phyloP scores from a whole-genome alignment of 371 early-diverging fungal species.

The Rhizopus microsporus region DNA sequence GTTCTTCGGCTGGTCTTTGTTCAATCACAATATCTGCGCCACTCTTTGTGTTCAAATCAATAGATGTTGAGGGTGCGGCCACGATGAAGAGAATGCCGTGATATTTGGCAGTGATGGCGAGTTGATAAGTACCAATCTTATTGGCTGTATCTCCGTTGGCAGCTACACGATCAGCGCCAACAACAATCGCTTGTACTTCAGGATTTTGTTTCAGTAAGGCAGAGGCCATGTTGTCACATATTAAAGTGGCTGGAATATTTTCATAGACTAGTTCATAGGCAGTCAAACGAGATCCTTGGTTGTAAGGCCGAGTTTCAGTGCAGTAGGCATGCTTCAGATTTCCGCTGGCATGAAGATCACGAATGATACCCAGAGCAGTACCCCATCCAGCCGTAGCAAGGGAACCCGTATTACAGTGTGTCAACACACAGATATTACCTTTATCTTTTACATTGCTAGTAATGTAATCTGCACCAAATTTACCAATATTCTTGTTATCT shows the following conservation, averaged over 20 bases:
- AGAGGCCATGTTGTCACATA: constrained; percentile 92
- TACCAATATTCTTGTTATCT: constrained; percentile 90
- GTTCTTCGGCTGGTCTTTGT: constrained; percentile 77
- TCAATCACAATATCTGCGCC: constrained; percentile 89
- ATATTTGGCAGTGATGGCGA: constrained; percentile 86
- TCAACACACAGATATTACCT: constrained; percentile 70
- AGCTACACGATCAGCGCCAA: constrained; percentile 97
- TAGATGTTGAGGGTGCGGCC: constrained; percentile 92
- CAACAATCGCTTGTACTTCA: constrained; percentile 78
- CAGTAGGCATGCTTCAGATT: constrained; percentile 83
- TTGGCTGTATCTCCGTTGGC: constrained; percentile 98
- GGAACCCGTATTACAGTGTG: constrained; percentile 97
- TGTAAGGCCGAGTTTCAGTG: constrained; percentile 97
- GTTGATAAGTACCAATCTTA: constrained; percentile 97
- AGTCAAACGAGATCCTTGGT: constrained; percentile 94
- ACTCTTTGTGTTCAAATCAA: constrained; percentile 71
- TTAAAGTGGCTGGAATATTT: constrained; percentile 85
- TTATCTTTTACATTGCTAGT: constrained; percentile 39
- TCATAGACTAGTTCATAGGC: constrained; percentile 95
- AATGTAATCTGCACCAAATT: constrained; percentile 74
- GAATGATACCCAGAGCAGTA: constrained; percentile 88
- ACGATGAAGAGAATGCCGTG: constrained; percentile 92
- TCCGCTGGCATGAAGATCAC: constrained; percentile 65
- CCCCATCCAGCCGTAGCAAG: constrained; percentile 87
- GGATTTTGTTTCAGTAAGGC: constrained; percentile 69